These are phyloP conservation scores for Solanum pennellii DNA, from an alignment of 257 asterid genomes.

Conservation along the genomic window DNA sequence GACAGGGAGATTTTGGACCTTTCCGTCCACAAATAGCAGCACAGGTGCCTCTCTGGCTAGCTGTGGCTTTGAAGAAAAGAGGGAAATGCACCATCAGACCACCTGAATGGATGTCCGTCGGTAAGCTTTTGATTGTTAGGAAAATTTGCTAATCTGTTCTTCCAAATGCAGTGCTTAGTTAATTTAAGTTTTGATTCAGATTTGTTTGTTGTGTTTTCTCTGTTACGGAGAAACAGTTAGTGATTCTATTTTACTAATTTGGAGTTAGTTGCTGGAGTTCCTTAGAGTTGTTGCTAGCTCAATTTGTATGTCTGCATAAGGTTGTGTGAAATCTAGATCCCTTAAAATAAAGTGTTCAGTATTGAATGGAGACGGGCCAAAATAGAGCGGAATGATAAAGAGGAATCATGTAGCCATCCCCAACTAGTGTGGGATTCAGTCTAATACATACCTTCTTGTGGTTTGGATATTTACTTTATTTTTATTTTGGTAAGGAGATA, in stretches of 20 bases:
- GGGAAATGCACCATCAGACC: slow-evolving; percentile 85
- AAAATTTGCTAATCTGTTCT: background rate
- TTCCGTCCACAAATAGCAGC: slow-evolving; percentile 62
- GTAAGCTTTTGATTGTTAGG: slow-evolving; percentile 21
- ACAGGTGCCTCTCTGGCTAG: slow-evolving; percentile 86
- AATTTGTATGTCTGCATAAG: background rate
- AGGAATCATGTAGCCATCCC: background rate
- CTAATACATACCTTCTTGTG: background rate
- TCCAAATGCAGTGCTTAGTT: background rate
- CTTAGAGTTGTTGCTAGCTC: background rate
- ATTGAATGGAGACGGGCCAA: background rate
- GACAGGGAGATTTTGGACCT: slow-evolving; percentile 90
- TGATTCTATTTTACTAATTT: background rate
- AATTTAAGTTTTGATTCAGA: background rate
- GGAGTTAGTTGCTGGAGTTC: background rate
- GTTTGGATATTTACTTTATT: background rate
- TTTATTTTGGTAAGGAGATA: background rate
- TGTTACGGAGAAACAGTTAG: background rate
- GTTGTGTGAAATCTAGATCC: background rate
- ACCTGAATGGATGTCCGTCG: slow-evolving; percentile 86
- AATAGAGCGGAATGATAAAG: background rate
- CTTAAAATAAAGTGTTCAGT: background rate
- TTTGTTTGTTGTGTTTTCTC: background rate
- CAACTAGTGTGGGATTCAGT: background rate
- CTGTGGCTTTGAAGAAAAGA: slow-evolving; percentile 88